Conservation (phyloP, 1,284 basidiomycete genomes). For the Leccinum pachyderme region DNA sequence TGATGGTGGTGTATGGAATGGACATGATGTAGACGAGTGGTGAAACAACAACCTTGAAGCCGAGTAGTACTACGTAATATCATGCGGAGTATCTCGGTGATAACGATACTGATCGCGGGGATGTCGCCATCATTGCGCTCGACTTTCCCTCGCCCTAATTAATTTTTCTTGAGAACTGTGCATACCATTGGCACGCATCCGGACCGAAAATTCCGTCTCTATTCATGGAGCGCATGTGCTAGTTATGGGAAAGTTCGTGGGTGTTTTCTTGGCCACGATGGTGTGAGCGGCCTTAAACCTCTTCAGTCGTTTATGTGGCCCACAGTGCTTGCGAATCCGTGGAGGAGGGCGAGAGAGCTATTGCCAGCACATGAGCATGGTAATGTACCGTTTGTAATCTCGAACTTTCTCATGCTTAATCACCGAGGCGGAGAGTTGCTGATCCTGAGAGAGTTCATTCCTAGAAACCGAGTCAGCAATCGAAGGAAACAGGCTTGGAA, state of each 20-base stretch:
- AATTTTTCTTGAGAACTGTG: too few species aligned
- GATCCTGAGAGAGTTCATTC: not conserved
- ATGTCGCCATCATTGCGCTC: not conserved
- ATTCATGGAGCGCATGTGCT: not conserved
- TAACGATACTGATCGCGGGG: not conserved
- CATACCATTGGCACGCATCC: too few species aligned
- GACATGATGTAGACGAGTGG: constrained; percentile 14
- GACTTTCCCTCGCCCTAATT: not conserved
- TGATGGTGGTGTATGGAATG: constrained; percentile 48
- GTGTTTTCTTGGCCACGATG: not conserved
- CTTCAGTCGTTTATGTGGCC: constrained; percentile 10
- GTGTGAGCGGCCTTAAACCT: not conserved
- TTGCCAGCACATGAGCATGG: constrained; percentile 10
- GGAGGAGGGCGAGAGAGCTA: constrained; percentile 7
- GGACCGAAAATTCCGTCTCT: too few species aligned
- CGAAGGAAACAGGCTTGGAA: not conserved
- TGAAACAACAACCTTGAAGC: not conserved
- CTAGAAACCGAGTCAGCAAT: not conserved
- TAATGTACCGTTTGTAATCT: not conserved
- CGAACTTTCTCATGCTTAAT: not conserved
- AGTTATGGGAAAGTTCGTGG: not conserved
- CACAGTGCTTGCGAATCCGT: constrained; percentile 2
- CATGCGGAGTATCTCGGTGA: not conserved
- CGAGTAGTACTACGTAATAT: not conserved
- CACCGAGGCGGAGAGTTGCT: not conserved